Evolutionary conservation across 768 basidiomycete species (phyloP), one percentile per base, ranked within the genome.

Genomic region (Suillus subluteus): DNA sequence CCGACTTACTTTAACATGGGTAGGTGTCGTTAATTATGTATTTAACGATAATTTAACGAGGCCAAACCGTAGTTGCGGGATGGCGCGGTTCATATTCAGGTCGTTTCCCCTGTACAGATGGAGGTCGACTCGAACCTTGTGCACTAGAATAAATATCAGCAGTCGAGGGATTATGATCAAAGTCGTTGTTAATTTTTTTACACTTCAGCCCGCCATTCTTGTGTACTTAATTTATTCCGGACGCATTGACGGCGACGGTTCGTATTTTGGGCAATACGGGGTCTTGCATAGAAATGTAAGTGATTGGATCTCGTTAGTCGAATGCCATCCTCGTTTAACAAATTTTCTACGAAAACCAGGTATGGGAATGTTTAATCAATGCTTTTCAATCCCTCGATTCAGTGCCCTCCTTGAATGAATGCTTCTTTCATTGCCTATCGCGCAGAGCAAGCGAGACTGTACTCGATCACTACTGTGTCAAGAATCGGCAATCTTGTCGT

Each of bases 1-100:
- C 32, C 59, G 59, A 30, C 30, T 61, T 43, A 61, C 40, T 30
- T 43, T 61, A 41, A 41, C 58, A 40, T 59, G 58, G 40, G 58
- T 59, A 26, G 41, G 41, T 61, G 18, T 61, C 12, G 18, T 43
- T 43, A 32, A 11, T 21, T 30, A 21, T 61, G 11, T 1, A 40
- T 59, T 7, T 32, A 15, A 6, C 6, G 6, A 61, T 21, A 11
- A 6, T 61, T 61, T 7, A 32, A 61, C 41, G 6, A 18, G 18
- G 18, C 9, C 11, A 16, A 61, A 43, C 16, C 26, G 11, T 41
- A 59, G 30, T 61, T 30, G 26, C 59, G 12, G 12, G 13, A 18
- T 18, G 6, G 0, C 55, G 6, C 55, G 21, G 6, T 56, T 56
- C 6, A 37, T n/a, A 59, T 59, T 30, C 40, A 18, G 26, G 58